Base-by-base conservation (phyloP, 1,139 yeast genomes). In the Taphrina confusa region DNA sequence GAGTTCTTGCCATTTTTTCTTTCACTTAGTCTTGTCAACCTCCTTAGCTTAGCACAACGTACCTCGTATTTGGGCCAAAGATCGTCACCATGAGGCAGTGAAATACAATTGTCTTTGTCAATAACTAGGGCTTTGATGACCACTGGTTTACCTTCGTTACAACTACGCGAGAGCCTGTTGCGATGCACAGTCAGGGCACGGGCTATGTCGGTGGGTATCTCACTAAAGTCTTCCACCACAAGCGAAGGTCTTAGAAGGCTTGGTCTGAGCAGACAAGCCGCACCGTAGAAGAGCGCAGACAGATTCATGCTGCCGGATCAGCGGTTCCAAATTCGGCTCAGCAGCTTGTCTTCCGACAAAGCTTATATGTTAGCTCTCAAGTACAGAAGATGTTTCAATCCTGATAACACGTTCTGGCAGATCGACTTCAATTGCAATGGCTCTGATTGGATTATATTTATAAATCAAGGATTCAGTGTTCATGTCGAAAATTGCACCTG, bases 91-190 rank as follows among this genome's bases (percentile, higher is more conserved):
- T 88, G 87, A 50, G 94, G 95, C 66, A 80, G 79, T 3, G 98
- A 95, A 71, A 92, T 87, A 69, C 97, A 92, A 71, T 92, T 94
- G 73, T 92, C 99, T 71, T 94, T 92, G 71, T 92, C 99, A 28
- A 92, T 76, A 0, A 92, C 94, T 1, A 92, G 80, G 0, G 94
- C 96, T 66, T 82, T 85, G 63, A 90, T 86, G 64, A 54, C 60
- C 47, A 60, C 25, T 51, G 42, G 9, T 18, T 18, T n/a, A n/a
- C n/a, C n/a, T n/a, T n/a, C n/a, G n/a, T n/a, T n/a, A n/a, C n/a
- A n/a, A n/a, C n/a, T n/a, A n/a, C 4, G 11, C 4, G 14, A 25
- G 12, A 44, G 5, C 20, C 6, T n/a, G 18, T 18, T 22, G n/a
- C n/a, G n/a, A n/a, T n/a, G n/a, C n/a, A n/a, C n/a, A n/a, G n/a